These are phyloP conservation scores for Euryodendron excelsum DNA, from an alignment of 148 eudicot genomes.

Conservation along the genomic window DNA sequence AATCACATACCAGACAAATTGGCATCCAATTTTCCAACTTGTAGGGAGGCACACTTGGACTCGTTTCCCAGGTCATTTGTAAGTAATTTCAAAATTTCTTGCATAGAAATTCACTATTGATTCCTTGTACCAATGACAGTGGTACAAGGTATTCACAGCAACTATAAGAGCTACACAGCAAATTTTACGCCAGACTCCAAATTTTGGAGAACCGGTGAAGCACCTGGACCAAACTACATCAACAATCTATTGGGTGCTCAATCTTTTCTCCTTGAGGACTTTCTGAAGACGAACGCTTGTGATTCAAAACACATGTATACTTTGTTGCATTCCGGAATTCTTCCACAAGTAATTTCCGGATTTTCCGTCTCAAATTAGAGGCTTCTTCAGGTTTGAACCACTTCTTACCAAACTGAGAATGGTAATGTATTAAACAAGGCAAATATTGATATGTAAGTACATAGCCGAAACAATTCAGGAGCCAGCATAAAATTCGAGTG, in stretches of 20 bases:
- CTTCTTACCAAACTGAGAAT: slow-evolving; percentile 56
- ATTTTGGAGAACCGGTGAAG: background rate
- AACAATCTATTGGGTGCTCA: slow-evolving; percentile 11
- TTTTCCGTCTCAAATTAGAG: slow-evolving; percentile 64
- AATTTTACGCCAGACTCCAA: background rate
- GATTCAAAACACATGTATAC: slow-evolving; percentile 18
- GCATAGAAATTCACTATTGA: background rate
- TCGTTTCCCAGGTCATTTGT: background rate
- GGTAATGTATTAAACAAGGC: too few species aligned
- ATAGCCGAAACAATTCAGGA: background rate
- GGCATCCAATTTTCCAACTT: background rate
- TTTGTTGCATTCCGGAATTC: slow-evolving; percentile 39
- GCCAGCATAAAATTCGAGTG: background rate
- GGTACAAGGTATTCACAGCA: background rate
- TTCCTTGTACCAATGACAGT: background rate
- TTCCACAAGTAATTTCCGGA: slow-evolving; percentile 42
- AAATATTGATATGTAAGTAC: background rate
- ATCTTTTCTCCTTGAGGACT: slow-evolving; percentile 19
- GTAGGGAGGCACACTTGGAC: too few species aligned
- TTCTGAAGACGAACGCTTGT: slow-evolving; percentile 23
- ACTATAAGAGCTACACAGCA: background rate
- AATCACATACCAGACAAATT: background rate
- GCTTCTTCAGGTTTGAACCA: slow-evolving; percentile 90
- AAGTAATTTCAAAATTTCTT: background rate
- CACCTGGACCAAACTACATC: background rate